Evolutionary conservation across 768 basidiomycete genomes (phyloP).

Genomic region (Pleurotus cornucopiae): DNA sequence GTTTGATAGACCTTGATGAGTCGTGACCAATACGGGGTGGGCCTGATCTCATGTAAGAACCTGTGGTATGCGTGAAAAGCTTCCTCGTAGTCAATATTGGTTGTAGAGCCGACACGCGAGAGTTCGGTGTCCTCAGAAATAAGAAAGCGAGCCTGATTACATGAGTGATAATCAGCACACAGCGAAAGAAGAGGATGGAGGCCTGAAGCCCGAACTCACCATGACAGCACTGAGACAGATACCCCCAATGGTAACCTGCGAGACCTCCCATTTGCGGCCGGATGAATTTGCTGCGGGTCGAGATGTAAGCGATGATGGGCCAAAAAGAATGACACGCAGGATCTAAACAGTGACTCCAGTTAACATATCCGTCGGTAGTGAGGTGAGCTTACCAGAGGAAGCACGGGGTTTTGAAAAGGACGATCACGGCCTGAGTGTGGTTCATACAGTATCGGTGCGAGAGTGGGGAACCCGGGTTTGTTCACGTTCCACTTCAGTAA

Average conservation of each 20-base stretch:
- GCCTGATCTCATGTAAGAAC: background rate
- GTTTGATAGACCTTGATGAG: background rate
- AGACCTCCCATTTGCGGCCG: background rate
- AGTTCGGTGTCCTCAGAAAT: background rate
- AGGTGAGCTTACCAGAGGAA: background rate
- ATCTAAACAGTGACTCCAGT: background rate
- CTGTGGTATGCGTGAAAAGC: background rate
- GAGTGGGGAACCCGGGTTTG: background rate
- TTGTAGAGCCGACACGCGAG: background rate
- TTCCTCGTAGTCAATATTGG: background rate
- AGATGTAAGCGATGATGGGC: background rate
- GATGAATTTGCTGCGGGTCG: background rate
- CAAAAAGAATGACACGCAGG: too few relatives aligned
- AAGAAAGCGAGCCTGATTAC: background rate
- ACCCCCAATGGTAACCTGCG: background rate
- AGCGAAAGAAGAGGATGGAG: background rate
- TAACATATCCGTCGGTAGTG: background rate
- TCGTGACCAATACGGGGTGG: background rate
- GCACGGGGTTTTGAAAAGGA: background rate
- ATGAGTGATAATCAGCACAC: background rate
- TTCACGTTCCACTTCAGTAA: background rate
- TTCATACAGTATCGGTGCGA: background rate
- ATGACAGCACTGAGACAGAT: background rate
- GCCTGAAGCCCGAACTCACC: background rate
- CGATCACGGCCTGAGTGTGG: background rate